A percentile compares a stretch with the other conserved stretches of the same genome.
Evolutionary conservation across 2,329 filamentous ascomycete species (phyloP).

Genomic region (Calonectria crousiana): DNA sequence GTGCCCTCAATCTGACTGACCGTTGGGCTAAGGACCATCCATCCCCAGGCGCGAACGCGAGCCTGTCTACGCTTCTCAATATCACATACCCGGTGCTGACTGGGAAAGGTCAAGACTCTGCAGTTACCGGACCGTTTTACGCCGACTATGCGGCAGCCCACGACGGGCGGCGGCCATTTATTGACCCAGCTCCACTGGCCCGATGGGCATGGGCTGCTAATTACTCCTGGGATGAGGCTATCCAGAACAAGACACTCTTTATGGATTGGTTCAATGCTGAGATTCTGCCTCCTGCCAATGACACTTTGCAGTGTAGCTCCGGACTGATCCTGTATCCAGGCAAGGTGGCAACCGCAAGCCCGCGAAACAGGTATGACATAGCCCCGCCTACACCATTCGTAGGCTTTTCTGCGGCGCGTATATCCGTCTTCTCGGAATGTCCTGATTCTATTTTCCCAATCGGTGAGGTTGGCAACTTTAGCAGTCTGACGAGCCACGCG

Average conservation of each 20-base stretch:
- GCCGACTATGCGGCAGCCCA: conserved; percentile 50
- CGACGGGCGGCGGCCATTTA: conserved; percentile 51
- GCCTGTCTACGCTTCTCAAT: conserved; percentile 39
- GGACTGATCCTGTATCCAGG: not conserved
- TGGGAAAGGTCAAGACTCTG: conserved; percentile 50
- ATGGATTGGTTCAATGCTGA: conserved; percentile 57
- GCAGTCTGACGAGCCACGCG: not conserved
- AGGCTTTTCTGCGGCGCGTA: not conserved
- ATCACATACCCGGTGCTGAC: conserved; percentile 52
- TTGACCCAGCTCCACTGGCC: conserved; percentile 50
- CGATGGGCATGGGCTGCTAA: conserved; percentile 51
- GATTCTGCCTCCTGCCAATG: not conserved
- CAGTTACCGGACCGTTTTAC: conserved; percentile 54
- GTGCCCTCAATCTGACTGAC: not conserved
- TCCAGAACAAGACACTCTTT: conserved; percentile 63
- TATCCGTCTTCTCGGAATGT: not conserved
- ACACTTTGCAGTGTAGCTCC: not conserved
- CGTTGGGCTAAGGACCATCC: not conserved
- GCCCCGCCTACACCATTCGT: not conserved
- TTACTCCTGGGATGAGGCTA: conserved; percentile 52
- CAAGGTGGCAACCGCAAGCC: not conserved
- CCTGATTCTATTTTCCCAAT: not conserved
- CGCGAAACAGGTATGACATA: not conserved
- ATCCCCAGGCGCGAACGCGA: not conserved
- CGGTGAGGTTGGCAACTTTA: not conserved